Evolutionary conservation across 768 basidiomycete species (phyloP), one percentile per base, ranked within the genome.

Genomic region (Chalciporus piperatus): DNA sequence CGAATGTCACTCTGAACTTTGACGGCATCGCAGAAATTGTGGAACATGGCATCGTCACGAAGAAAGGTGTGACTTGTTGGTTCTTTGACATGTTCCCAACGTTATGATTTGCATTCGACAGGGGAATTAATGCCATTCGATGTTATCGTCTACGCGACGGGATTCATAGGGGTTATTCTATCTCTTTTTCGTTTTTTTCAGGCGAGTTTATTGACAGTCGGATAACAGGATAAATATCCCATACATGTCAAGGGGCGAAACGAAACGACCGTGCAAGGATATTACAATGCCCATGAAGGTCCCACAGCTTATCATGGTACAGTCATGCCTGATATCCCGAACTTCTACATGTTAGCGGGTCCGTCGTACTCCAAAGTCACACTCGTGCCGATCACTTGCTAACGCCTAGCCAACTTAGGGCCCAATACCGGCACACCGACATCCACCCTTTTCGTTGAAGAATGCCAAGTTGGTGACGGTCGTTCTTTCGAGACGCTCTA

Each of bases 261-360:
- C 13, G 64, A 56, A 23, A 41, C 48, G 40, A 62, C 62, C 11
- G 20, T 72, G 0, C 48, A 56, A 28, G 65, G 63, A 23, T 73
- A 66, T 42, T 71, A 59, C 27, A 52, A 63, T 5, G 45, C 52
- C 1, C 59, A 68, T 7, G 67, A 59, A 4, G 70, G 71, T 11
- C 71, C 71, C 6, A 62, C 65, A 6, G 71, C 65, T 6, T 73
- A 73, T 50, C 50, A 50, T 19, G 70, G 71, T 12, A 67, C 68
- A 2, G 47, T 61, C 9, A 48, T 73, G 32, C 72, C 71, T 6
- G 63, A 58, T 16, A 73, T 72, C n/a, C 71, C 72, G 1, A 74
- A 72, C 38, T 68, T 69, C 48, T 72, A 65, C 55, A 59, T 64
- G 52, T 33, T 72, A 9, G 48, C 54, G 19, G 71, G 69, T 67